phyloP scores from a whole-genome alignment of 2,329 filamentous ascomycete species.

The Monilinia fructigena region DNA sequence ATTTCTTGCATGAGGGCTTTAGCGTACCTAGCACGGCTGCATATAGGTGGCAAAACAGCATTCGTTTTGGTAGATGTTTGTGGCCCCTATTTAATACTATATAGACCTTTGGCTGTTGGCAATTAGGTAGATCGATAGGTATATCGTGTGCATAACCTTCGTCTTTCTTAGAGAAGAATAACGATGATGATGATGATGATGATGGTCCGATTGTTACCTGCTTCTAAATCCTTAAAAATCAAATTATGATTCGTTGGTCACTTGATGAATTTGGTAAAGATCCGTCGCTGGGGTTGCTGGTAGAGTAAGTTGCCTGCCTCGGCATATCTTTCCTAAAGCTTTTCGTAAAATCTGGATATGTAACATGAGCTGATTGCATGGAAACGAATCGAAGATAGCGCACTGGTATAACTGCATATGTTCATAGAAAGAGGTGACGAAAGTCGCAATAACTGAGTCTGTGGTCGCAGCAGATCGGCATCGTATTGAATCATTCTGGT shows the following conservation, averaged over 20 bases:
- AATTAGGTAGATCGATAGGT: not conserved
- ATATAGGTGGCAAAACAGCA: slow-evolving; percentile 8
- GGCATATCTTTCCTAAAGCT: slow-evolving; percentile 5
- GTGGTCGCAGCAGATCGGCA: slow-evolving; percentile 11
- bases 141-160: not conserved
- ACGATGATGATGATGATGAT: not conserved
- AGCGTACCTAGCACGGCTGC: slow-evolving; percentile 9
- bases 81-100: not conserved
- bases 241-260: not conserved
- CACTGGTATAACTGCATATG: slow-evolving; percentile 4
- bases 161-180: not conserved
- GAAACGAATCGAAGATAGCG: not conserved
- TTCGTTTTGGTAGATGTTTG: slow-evolving; percentile 17
- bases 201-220: slow-evolving; percentile 20
- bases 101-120: slow-evolving; percentile 12
- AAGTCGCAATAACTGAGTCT: slow-evolving; percentile 9
- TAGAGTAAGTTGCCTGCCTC: slow-evolving; percentile 7
- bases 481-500: slow-evolving; percentile 16
- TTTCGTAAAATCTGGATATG: not conserved
- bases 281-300: slow-evolving; percentile 9
- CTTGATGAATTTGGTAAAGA: slow-evolving; percentile 6
- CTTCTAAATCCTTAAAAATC: not conserved
- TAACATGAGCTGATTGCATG: slow-evolving; percentile 8
- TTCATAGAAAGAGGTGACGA: slow-evolving; percentile 3
- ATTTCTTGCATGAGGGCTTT: slow-evolving; percentile 1